Evolutionary conservation across 169 alveolate genomes (phyloP).

Genomic region (Eimeria praecox): DNA sequence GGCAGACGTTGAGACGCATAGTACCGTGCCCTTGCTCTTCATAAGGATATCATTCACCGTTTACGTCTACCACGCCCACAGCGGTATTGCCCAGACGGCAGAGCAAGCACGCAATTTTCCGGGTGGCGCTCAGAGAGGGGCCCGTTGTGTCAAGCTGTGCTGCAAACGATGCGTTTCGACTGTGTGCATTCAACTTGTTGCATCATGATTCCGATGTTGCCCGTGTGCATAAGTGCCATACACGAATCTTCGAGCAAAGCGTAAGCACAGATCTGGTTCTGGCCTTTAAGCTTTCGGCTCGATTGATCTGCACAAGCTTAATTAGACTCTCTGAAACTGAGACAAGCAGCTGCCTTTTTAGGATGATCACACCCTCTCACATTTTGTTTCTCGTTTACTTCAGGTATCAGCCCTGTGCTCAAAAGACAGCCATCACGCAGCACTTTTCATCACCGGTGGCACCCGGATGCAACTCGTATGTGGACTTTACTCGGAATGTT

Average conservation of each 20-base stretch:
- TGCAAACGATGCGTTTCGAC: background rate
- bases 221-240: background rate
- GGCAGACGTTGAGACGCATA: background rate
- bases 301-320: background rate
- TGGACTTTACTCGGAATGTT: background rate
- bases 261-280: background rate
- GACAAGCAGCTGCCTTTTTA: background rate
- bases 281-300: background rate
- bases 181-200: background rate
- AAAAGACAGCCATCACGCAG: background rate
- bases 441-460: background rate
- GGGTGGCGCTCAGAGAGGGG: background rate
- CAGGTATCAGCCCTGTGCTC: background rate
- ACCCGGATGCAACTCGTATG: background rate
- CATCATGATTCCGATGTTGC: background rate
- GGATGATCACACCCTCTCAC: background rate
- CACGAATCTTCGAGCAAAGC: background rate
- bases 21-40: background rate
- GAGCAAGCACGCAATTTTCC: background rate
- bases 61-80: background rate
- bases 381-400: background rate
- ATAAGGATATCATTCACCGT: background rate
- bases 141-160: background rate
- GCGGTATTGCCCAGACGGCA: background rate
- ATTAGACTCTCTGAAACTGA: background rate